Conservation (phyloP, 352 stramenopile species). For the Phytophthora uliginosa region DNA sequence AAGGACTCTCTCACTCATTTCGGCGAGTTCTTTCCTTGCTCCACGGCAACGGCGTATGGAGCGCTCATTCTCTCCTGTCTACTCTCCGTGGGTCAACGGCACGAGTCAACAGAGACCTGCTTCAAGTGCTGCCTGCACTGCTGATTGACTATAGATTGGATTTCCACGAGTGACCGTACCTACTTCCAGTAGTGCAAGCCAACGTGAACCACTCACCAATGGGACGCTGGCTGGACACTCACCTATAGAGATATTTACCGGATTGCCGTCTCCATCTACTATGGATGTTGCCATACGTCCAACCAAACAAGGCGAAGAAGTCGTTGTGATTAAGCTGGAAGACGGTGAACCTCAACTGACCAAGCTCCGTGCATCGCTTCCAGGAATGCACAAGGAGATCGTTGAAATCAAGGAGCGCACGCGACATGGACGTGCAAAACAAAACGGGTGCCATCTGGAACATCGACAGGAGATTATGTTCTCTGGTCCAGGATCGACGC, state of each 20-base stretch:
- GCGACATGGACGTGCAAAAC: neutral
- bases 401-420: neutral
- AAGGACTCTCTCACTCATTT: neutral
- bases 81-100: slow-evolving; percentile 2
- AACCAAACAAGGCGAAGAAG: neutral
- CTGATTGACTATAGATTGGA: slow-evolving; percentile 10
- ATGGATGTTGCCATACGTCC: neutral
- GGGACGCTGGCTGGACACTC: neutral
- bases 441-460: neutral
- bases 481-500: neutral
- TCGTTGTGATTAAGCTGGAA: neutral
- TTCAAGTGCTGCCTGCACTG: slow-evolving; percentile 11
- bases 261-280: neutral
- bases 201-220: neutral
- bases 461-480: neutral
- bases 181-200: neutral
- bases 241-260: neutral
- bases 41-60: neutral
- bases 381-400: neutral
- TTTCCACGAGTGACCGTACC: neutral
- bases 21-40: neutral
- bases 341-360: neutral
- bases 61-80: slow-evolving; percentile 6
- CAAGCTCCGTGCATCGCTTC: neutral
- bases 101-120: slow-evolving; percentile 12